Evolutionary conservation across 1,284 basidiomycete species (phyloP), one percentile per base, ranked within the genome.

Genomic region (Irpex lacteus): DNA sequence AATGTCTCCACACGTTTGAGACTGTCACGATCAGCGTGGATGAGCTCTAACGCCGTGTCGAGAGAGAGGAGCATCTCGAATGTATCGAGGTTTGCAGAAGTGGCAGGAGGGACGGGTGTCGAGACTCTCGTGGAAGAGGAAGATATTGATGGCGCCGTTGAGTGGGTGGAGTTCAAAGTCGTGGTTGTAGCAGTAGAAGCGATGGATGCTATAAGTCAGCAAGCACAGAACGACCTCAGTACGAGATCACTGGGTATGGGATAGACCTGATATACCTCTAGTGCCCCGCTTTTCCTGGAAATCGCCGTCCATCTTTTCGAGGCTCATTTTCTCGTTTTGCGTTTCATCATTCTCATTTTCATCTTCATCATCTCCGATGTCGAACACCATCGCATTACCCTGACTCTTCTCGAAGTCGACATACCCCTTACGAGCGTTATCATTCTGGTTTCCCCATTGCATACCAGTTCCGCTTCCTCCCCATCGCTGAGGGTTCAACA

Each of bases 1-100:
- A 98, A 99, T 2, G 91, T 95, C 74, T 98, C 95, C 2, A 95
- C 89, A 7, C 97, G 87, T 76, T 98, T 98, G 58, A 98, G 82
- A 0, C 90, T 86, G 66, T 98, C 95, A 60, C 96, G 90, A 70
- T 95, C 89, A 0, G 92, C 89, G 68, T 98, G 95, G 63, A 99
- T 97, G 36, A 98, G 84, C 71, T 97, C 92, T 0, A 99, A 81
- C 0, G 95, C 95, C 1, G 91, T 87, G 72, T 98, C 96, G 3
- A 99, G 85, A 1, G 95, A 98, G 2, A 99, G 87, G 1, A 98
- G 81, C 2, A 97, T 82, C 68, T 98, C 95, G 8, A 98, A 83
- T 61, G 88, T 84, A 68, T 88, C 85, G 65, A 85, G 83, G 0
- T 77, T 69, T 0, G 74, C 66, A 13, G 74, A 68, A 3, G 75